Evolutionary conservation across 352 stramenopile species (phyloP).

Genomic region (Blastocystis hominis): DNA sequence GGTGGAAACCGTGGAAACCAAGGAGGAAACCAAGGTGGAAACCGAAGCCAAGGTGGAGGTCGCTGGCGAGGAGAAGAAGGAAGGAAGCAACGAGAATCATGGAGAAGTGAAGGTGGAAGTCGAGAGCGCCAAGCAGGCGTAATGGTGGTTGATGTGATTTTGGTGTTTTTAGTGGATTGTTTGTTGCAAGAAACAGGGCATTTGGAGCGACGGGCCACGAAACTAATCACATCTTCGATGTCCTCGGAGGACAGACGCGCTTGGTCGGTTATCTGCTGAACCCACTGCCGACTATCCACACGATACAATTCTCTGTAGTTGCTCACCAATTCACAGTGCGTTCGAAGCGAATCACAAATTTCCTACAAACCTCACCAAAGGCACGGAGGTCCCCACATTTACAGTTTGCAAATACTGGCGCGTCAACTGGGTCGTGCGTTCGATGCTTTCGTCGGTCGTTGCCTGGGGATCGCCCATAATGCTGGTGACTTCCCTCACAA

Average conservation of each 20-base stretch:
- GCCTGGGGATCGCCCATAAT: not conserved
- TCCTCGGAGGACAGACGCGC: not conserved
- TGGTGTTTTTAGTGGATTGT: not conserved
- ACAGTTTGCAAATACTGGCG: conserved; percentile 17
- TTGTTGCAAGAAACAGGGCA: not conserved
- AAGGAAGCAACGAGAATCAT: not conserved
- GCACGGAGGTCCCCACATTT: not conserved
- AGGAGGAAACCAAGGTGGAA: no score
- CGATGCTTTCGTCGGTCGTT: not conserved
- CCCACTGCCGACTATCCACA: not conserved
- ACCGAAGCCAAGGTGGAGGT: not conserved
- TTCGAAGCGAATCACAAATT: conserved; percentile 21
- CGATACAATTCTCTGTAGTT: conserved; percentile 33
- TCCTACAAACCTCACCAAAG: not conserved
- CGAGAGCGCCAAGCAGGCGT: no score
- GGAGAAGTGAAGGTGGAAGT: not conserved
- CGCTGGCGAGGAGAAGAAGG: conserved; percentile 4
- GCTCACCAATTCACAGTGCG: not conserved
- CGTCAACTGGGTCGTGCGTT: not conserved
- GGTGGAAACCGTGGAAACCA: no score
- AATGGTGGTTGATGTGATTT: no score
- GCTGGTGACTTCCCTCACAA: conserved; percentile 10
- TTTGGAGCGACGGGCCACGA: no score
- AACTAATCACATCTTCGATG: not conserved
- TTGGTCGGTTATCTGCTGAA: not conserved